A percentile compares a stretch with the other conserved stretches of the same genome.
These are phyloP conservation scores for Melampsora americana DNA, from an alignment of 1,284 basidiomycete genomes.

Conservation along the genomic window DNA sequence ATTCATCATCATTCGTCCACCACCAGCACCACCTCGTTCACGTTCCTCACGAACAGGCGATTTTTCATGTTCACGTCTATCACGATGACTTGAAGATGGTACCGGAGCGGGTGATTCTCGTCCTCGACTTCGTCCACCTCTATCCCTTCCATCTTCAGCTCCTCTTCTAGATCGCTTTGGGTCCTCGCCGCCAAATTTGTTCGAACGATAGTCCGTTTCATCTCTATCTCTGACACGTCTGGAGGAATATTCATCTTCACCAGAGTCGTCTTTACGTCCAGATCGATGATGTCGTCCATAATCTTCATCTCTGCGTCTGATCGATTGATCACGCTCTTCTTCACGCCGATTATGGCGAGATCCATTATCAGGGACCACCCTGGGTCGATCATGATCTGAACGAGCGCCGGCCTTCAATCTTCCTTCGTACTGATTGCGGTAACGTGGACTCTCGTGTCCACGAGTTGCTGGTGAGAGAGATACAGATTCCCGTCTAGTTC, in stretches of 20 bases:
- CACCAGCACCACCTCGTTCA: not conserved
- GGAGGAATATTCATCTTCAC: too few species aligned
- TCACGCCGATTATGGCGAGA: too few species aligned
- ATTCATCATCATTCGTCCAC: not conserved
- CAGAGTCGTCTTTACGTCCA: too few species aligned
- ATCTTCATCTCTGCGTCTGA: not conserved
- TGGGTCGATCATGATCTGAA: not conserved
- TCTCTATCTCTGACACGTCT: too few species aligned
- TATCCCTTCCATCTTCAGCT: not conserved
- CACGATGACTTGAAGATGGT: not conserved
- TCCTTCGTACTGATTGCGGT: too few species aligned
- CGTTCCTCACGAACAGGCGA: not conserved
- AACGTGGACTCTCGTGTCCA: not conserved
- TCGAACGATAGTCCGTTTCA: too few species aligned
- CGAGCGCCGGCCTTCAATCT: not conserved
- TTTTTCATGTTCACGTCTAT: not conserved
- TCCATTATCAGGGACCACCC: too few species aligned
- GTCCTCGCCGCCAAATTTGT: too few species aligned
- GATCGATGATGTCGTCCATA: not conserved
- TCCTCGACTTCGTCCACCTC: not conserved
- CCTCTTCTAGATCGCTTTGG: not conserved
- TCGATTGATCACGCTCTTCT: not conserved
- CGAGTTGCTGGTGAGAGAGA: slow-evolving; percentile 2
- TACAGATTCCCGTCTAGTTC: too few species aligned
- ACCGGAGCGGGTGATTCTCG: not conserved